Evolutionary conservation across 108 stramenopile species (phyloP).

Genomic region (Skeletonema costatum): DNA sequence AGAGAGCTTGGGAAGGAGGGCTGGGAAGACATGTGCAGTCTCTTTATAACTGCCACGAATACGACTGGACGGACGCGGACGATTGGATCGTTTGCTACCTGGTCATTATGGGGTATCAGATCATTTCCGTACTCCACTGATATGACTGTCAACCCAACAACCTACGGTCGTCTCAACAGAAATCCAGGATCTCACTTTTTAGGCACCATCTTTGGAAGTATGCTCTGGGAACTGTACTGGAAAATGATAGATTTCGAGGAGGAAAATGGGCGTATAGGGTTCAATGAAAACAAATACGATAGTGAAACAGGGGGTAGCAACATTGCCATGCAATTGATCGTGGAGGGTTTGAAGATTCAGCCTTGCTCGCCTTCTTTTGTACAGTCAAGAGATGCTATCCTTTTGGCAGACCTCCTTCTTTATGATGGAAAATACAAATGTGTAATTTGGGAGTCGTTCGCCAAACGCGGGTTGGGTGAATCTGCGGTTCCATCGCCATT

Average conservation of each 20-base stretch:
- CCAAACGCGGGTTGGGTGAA: neutral
- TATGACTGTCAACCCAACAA: neutral
- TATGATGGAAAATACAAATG: neutral
- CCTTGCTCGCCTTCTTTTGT: constrained; percentile 4
- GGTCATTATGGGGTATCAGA: neutral
- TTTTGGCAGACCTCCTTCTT: constrained; percentile 2
- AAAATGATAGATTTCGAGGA: neutral
- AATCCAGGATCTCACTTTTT: neutral
- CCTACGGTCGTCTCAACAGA: neutral
- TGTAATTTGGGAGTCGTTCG: neutral
- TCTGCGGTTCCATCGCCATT: neutral
- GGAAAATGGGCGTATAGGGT: neutral
- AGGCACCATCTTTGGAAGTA: constrained; percentile 6
- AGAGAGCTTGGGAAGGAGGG: neutral
- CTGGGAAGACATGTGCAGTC: neutral
- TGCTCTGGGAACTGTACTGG: constrained; percentile 8
- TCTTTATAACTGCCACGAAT: neutral
- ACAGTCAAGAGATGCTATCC: constrained; percentile 7
- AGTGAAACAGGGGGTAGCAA: neutral
- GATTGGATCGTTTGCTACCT: constrained; percentile 5
- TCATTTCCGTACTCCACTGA: constrained; percentile 7
- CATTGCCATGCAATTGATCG: constrained; percentile 12
- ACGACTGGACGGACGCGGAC: neutral
- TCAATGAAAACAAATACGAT: neutral
- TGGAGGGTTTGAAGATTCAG: constrained; percentile 12